These are phyloP conservation scores for Gyrodon lividus DNA, from an alignment of 768 basidiomycete species.

Conservation along the genomic window DNA sequence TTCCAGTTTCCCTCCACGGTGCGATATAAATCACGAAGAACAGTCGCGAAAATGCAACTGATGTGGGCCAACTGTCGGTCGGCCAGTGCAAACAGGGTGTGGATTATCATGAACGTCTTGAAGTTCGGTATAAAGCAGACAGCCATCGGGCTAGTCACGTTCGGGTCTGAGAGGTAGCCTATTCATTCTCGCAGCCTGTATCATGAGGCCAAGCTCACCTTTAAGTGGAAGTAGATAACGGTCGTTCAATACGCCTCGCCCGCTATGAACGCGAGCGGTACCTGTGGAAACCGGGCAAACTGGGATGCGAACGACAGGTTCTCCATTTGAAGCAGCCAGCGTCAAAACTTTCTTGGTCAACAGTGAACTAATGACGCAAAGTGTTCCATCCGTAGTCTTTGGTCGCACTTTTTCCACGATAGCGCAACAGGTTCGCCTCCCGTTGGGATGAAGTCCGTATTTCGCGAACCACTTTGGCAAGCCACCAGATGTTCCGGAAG, in stretches of 20 bases:
- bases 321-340: background rate
- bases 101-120: conserved; percentile 6
- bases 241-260: background rate
- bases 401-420: background rate
- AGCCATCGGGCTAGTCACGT: background rate
- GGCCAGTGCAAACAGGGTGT: conserved; percentile 7
- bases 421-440: background rate
- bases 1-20: conserved; percentile 6
- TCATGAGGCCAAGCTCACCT: background rate
- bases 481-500: conserved; percentile 20
- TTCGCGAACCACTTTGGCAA: conserved; percentile 8
- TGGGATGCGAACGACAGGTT: background rate
- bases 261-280: background rate
- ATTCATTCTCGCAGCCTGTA: background rate
- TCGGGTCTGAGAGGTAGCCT: background rate
- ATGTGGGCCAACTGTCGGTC: background rate
- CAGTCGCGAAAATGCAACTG: background rate
- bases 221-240: background rate
- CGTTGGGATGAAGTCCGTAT: conserved; percentile 3
- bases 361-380: background rate
- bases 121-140: conserved; percentile 1
- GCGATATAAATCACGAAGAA: conserved; percentile 2
- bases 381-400: background rate
- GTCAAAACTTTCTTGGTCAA: background rate
- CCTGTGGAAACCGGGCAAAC: background rate